A percentile compares a stretch with the other conserved stretches of the same genome.
These are phyloP conservation scores for Spathaspora hagerdaliae DNA, from an alignment of 805 yeast species.

Conservation along the genomic window DNA sequence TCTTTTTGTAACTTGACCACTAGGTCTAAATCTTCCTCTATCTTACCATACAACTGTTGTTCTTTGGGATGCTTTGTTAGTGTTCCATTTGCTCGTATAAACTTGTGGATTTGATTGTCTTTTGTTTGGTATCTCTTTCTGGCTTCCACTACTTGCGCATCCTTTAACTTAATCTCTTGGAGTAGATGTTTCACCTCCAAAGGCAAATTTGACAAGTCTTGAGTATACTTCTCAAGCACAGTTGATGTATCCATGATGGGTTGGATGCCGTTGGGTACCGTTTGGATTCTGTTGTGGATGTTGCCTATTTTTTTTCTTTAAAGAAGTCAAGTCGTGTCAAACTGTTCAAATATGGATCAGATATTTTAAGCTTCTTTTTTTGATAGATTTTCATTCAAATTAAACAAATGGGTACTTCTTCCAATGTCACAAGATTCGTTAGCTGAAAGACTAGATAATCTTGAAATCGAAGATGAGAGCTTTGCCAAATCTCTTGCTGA, in stretches of 20 bases:
- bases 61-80: slow-evolving; percentile 80
- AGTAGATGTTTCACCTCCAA: slow-evolving; percentile 78
- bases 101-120: slow-evolving; percentile 80
- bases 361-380: too few relatives aligned
- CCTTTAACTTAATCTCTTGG: slow-evolving; percentile 73
- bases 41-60: slow-evolving; percentile 56
- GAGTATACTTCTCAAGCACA: slow-evolving; percentile 43
- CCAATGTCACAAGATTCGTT: background rate
- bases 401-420: too few relatives aligned
- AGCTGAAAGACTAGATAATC: background rate
- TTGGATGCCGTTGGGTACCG: too few relatives aligned
- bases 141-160: slow-evolving; percentile 59
- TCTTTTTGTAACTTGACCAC: slow-evolving; percentile 67
- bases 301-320: too few relatives aligned
- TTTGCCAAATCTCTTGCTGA: background rate
- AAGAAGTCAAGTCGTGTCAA: too few relatives aligned
- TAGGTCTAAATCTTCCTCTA: slow-evolving; percentile 61
- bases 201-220: slow-evolving; percentile 77
- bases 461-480: background rate
- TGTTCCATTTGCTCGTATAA: slow-evolving; percentile 79
- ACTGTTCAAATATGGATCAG: too few relatives aligned
- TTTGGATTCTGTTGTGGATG: too few relatives aligned
- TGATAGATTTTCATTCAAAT: too few relatives aligned
- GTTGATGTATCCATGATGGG: slow-evolving; percentile 83
- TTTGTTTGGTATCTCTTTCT: slow-evolving; percentile 63